phyloP scores from a whole-genome alignment of 2,329 filamentous ascomycete genomes.

The Clonostachys byssicola region DNA sequence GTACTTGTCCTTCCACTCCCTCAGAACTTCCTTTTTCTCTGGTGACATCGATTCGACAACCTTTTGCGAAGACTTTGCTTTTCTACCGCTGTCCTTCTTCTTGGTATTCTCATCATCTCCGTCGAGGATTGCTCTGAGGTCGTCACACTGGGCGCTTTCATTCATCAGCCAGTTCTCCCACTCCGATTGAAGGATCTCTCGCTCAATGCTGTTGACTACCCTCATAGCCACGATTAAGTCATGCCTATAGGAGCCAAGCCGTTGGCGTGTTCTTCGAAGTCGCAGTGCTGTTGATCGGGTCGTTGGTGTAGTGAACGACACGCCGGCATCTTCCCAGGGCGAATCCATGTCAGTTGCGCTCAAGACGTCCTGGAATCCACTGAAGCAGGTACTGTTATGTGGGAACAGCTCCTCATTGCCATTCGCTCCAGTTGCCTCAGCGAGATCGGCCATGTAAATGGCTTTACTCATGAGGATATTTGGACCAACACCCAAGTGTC shows the following conservation, averaged over 20 bases:
- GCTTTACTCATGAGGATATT: slow-evolving; percentile 79
- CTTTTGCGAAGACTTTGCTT: slow-evolving; percentile 20
- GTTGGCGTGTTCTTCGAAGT: slow-evolving; percentile 75
- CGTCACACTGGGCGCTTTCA: slow-evolving; percentile 72
- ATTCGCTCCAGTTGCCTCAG: slow-evolving; percentile 49
- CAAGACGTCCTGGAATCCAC: slow-evolving; percentile 56
- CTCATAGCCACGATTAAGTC: slow-evolving; percentile 88
- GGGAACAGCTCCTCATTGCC: slow-evolving; percentile 25
- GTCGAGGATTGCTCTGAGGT: slow-evolving; percentile 43
- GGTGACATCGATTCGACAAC: slow-evolving; percentile 17
- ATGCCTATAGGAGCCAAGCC: slow-evolving; percentile 79
- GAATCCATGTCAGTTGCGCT: slow-evolving; percentile 55
- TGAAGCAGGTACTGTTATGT: slow-evolving; percentile 52
- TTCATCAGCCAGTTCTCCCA: slow-evolving; percentile 90
- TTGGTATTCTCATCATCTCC: slow-evolving; percentile 10
- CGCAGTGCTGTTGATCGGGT: slow-evolving; percentile 56
- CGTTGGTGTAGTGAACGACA: slow-evolving; percentile 36
- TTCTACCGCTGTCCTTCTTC: slow-evolving; percentile 10
- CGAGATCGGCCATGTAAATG: slow-evolving; percentile 78
- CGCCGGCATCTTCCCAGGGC: slow-evolving; percentile 47
- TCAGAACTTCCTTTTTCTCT: slow-evolving; percentile 29
- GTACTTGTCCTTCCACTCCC: slow-evolving; percentile 47
- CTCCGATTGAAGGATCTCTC: slow-evolving; percentile 78
- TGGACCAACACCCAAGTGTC: slow-evolving; percentile 72
- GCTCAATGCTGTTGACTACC: slow-evolving; percentile 84